phyloP scores from a whole-genome alignment of 306 rosid species.

The Casuarina cunninghamiana region DNA sequence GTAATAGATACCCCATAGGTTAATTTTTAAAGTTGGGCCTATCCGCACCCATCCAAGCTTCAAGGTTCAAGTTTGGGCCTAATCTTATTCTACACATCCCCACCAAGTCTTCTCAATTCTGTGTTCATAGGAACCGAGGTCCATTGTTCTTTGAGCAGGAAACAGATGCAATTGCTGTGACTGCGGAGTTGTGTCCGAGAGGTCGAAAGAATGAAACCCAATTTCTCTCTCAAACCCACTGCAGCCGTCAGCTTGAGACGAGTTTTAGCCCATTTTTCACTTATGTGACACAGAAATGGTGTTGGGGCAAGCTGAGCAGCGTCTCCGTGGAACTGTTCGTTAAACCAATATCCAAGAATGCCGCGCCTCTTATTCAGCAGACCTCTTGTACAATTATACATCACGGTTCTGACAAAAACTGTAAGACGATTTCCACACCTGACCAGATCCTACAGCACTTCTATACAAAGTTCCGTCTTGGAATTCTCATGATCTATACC shows the following conservation, averaged over 20 bases:
- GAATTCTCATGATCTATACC: conserved; percentile 34
- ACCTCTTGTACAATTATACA: conserved; percentile 42
- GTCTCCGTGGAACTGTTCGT: conserved; percentile 57
- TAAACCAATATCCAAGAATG: conserved; percentile 41
- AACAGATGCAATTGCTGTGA: conserved; percentile 57
- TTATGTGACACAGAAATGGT: conserved; percentile 54
- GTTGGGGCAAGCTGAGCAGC: conserved; percentile 42
- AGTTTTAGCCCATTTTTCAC: not conserved
- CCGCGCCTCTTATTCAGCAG: conserved; percentile 52
- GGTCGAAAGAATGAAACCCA: no score
- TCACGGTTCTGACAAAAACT: conserved; percentile 20
- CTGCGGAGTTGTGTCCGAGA: conserved; percentile 37
- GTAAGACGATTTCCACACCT: conserved; percentile 41
- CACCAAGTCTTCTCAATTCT: conserved; percentile 51
- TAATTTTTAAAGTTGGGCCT: no score
- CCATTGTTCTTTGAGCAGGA: conserved; percentile 56
- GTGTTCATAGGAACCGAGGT: conserved; percentile 48
- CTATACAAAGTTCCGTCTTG: conserved; percentile 42
- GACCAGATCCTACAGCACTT: conserved; percentile 57
- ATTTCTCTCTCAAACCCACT: no score
- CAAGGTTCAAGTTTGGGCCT: no score
- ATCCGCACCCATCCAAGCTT: no score
- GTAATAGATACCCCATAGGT: no score
- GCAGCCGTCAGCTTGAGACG: no score
- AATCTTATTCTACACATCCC: conserved; percentile 64